Evolutionary conservation across 2,329 filamentous ascomycete genomes (phyloP).

Genomic region (Diplodia seriata): DNA sequence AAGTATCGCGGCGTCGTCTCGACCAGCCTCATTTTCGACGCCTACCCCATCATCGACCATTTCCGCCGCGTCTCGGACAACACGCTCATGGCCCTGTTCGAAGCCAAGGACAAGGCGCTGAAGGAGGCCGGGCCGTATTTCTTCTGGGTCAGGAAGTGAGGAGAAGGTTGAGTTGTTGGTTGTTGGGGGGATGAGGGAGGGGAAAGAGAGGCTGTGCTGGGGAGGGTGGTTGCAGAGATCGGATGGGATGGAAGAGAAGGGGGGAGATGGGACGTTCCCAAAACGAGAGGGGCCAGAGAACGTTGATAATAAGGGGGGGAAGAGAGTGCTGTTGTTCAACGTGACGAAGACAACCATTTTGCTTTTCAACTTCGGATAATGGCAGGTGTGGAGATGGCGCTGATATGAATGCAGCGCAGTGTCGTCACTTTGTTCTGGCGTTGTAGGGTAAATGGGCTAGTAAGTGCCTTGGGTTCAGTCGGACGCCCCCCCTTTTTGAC

Average conservation of each 20-base stretch:
- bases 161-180: neutral
- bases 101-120: constrained; percentile 29
- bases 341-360: neutral
- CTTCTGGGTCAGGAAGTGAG: constrained; percentile 19
- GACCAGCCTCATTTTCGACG: constrained; percentile 43
- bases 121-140: constrained; percentile 8
- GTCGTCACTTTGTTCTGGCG: neutral
- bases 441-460: neutral
- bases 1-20: constrained; percentile 39
- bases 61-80: constrained; percentile 42
- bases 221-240: neutral
- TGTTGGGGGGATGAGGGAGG: neutral
- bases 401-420: neutral
- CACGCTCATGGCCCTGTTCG: constrained; percentile 42
- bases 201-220: neutral
- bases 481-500: neutral
- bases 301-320: neutral
- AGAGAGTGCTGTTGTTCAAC: neutral
- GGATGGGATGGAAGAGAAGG: neutral
- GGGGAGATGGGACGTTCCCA: neutral
- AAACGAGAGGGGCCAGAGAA: neutral
- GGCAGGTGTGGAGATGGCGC: neutral
- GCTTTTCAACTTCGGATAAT: neutral
- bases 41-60: constrained; percentile 42
- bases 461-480: neutral